Evolutionary conservation across 345 rosid species (phyloP).

Genomic region (Gossypium ekmanianum): DNA sequence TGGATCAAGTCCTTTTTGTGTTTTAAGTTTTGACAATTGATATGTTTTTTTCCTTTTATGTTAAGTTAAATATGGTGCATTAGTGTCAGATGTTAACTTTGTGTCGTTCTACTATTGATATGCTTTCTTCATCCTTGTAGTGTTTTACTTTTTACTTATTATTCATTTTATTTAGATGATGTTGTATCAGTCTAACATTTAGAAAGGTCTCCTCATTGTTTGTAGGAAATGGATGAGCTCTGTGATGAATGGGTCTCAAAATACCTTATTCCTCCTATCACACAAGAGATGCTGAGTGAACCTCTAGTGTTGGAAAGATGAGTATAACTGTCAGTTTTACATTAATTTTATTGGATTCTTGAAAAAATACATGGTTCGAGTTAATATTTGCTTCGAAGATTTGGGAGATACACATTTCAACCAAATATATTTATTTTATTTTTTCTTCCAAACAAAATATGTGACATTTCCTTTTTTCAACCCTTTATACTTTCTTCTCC

Average conservation of each 20-base stretch:
- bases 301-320: conserved; percentile 87
- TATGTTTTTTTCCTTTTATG: not conserved
- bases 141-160: not conserved
- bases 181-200: conserved; percentile 2
- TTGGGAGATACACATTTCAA: not conserved
- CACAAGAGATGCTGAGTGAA: conserved; percentile 60
- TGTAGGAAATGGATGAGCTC: conserved; percentile 91
- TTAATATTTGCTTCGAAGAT: not conserved
- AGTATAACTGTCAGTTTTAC: conserved; percentile 8
- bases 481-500: not conserved
- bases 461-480: not conserved
- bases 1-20: not conserved
- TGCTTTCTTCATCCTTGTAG: not conserved
- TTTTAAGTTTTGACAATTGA: not conserved
- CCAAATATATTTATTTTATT: too few species aligned
- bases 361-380: not conserved
- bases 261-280: conserved; percentile 73
- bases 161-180: not conserved
- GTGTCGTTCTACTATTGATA: not conserved
- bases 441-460: not conserved
- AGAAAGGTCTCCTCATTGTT: conserved; percentile 17
- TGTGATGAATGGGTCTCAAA: conserved; percentile 96
- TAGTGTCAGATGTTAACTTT: not conserved
- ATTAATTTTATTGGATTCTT: conserved; percentile 3
- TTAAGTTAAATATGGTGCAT: not conserved